These are phyloP conservation scores for Xanthoconium separans DNA, from an alignment of 1,284 basidiomycete genomes.

Conservation along the genomic window DNA sequence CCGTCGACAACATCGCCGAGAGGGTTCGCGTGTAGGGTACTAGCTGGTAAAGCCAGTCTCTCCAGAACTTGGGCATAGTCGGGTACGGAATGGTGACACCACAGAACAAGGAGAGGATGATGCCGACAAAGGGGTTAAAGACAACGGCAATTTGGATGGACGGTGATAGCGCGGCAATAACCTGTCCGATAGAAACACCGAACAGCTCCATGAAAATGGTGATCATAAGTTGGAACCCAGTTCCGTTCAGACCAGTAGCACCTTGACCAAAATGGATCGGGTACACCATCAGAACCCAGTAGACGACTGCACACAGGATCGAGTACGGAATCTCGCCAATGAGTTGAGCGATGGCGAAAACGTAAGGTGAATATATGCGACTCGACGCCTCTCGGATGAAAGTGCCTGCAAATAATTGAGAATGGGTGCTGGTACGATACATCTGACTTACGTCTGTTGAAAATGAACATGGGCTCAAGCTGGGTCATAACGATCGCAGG, in stretches of 20 bases:
- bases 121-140: constrained; percentile 76
- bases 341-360: constrained; percentile 83
- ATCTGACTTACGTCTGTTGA: constrained; percentile 58
- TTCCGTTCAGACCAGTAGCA: constrained; percentile 55
- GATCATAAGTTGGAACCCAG: constrained; percentile 75
- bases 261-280: constrained; percentile 75
- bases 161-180: constrained; percentile 76
- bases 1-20: constrained; percentile 74
- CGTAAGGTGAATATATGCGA: constrained; percentile 75
- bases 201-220: constrained; percentile 74
- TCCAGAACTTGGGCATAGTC: constrained; percentile 70
- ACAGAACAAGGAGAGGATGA: constrained; percentile 72
- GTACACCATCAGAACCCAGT: constrained; percentile 79
- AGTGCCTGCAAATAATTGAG: constrained; percentile 34
- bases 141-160: constrained; percentile 75
- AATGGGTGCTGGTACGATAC: background rate
- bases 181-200: constrained; percentile 74
- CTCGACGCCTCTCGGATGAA: constrained; percentile 76
- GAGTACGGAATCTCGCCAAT: constrained; percentile 83
- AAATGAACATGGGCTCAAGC: constrained; percentile 86
- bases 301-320: constrained; percentile 67
- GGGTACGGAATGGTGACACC: constrained; percentile 82
- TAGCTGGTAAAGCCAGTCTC: constrained; percentile 71
- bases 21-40: constrained; percentile 74
- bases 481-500: constrained; percentile 79